Base-by-base conservation (phyloP, 495 filamentous ascomycete species). In the Penicillium fimorum region DNA sequence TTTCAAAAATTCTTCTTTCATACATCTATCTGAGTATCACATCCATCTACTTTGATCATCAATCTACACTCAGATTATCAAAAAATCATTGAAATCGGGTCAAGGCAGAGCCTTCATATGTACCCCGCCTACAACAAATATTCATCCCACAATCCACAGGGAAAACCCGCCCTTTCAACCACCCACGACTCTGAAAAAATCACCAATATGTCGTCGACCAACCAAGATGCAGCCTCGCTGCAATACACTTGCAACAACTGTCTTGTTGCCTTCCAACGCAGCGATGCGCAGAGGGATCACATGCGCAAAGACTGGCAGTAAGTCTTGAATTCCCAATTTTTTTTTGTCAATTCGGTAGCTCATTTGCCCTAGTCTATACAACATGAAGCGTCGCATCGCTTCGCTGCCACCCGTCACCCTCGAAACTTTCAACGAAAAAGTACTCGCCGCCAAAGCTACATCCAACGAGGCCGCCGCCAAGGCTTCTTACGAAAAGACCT, bases 281-380 rank as follows among this genome's bases (percentile, higher is more conserved):
- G 87, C 68, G 93, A 97, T 69, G 83, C 91, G n/a, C 94, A 98
- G 71, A 84, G 92, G 60, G 86, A 84, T 44, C 94, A 98, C 67
- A 97, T 97, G 92, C 91, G 92, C 64, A 91, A 84, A 62, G 94
- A 98, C 71, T 98, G 94, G 93, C 93, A 97, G 92, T 96, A 84
- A 70, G 91, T 53, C 43, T 57, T 49, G 18, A 12, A 41, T 18
- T 44, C n/a, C 41, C 25, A 15, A 18, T 27, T 18, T 11, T 41
- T n/a, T 29, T 15, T 12, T 46, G n/a, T 20, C 15, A 38, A 10
- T 22, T 32, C 5, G 49, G 35, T 61, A 43, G 37, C 38, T 33
- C 8, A 52, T 10, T 38, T 20, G 0, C 4, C 40, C 18, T 43
- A 96, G 92, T 75, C 84, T 95, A 52, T 98, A 98, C 71, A 98